Base-by-base conservation (phyloP, 2,329 filamentous ascomycete species). In the Ophiostoma pallidulum region DNA sequence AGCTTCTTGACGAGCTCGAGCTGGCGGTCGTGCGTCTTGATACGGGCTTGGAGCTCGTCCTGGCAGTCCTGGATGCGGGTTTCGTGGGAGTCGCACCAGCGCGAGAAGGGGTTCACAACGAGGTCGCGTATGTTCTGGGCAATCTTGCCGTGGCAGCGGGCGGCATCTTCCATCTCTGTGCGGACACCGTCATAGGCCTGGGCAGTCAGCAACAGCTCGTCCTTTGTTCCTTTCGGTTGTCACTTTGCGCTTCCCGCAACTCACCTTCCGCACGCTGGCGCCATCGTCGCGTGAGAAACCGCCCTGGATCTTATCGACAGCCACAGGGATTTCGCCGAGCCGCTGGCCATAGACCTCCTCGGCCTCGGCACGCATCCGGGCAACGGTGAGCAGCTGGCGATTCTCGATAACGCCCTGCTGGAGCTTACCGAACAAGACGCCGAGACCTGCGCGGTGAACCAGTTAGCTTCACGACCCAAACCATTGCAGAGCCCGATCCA, bases 321-420 rank as follows among this genome's bases (percentile, higher is more conserved):
- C 77, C 14, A 86, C 80, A 45, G 84, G 80, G 60, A 98, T 97
- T 35, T 91, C 86, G 53, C 75, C 77, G 45, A 98, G 74, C 57
- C 81, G 82, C 63, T 81, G 77, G 37, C 88, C 86, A 65, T 98
- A 98, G 18, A 80, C 63, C 53, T 97, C 92, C 65, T 98, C 92
- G 45, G 92, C 91, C 62, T 97, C 92, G 57, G 92, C 91, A 67
- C 92, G 87, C 82, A 97, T 78, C 51, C 86, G 86, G 54, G 92
- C 89, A 60, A 98, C 80, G 32, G 85, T 92, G 54, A 98, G 72
- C 52, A 98, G 75, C 68, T 98, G 92, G 60, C 91, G 86, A 66
- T 98, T 94, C 68, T 98, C 92, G 58, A 90, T 78, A 50, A 94
- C 85, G 52, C 92, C 92, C 67, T 98, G 92, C 66, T 97, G 90